Evolutionary conservation across 331 rosid genomes (phyloP).

Genomic region (Spiraea crenata): DNA sequence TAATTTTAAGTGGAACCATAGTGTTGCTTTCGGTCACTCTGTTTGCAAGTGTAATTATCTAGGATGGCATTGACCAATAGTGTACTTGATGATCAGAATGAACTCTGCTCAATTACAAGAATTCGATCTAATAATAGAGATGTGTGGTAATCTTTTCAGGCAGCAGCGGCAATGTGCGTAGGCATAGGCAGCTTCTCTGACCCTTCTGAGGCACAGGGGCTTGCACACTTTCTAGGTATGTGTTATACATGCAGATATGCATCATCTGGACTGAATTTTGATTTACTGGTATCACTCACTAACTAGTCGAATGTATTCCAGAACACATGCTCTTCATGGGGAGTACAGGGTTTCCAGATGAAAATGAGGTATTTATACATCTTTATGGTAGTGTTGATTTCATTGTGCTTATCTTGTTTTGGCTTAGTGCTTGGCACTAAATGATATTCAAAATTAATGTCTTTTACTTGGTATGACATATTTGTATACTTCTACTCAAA

Average conservation of each 20-base stretch:
- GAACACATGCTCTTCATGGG: conserved; percentile 99
- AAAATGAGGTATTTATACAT: conserved; percentile 65
- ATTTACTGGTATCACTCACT: neutral
- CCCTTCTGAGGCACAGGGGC: conserved; percentile 93
- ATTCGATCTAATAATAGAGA: conserved; percentile 12
- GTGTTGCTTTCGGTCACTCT: neutral
- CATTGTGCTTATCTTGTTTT: neutral
- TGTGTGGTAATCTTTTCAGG: conserved; percentile 45
- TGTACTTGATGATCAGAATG: neutral
- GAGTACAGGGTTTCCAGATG: conserved; percentile 87
- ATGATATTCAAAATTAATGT: neutral
- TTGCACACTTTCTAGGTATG: conserved; percentile 90
- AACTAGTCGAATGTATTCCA: conserved; percentile 37
- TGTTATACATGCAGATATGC: conserved; percentile 11
- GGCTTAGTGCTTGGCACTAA: neutral
- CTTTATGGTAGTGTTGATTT: neutral
- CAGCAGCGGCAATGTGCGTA: conserved; percentile 96
- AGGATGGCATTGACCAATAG: neutral
- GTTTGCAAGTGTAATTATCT: neutral
- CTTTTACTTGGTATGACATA: neutral
- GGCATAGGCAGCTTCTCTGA: conserved; percentile 93
- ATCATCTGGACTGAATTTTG: neutral
- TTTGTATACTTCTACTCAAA: conserved; percentile 18
- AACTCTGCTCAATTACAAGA: neutral
- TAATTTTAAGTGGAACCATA: neutral